Percentiles rank a stretch among this genome's conserved stretches.
Evolutionary conservation across 2,329 filamentous ascomycete species (phyloP).

Genomic region (Harringtonia lauricola): DNA sequence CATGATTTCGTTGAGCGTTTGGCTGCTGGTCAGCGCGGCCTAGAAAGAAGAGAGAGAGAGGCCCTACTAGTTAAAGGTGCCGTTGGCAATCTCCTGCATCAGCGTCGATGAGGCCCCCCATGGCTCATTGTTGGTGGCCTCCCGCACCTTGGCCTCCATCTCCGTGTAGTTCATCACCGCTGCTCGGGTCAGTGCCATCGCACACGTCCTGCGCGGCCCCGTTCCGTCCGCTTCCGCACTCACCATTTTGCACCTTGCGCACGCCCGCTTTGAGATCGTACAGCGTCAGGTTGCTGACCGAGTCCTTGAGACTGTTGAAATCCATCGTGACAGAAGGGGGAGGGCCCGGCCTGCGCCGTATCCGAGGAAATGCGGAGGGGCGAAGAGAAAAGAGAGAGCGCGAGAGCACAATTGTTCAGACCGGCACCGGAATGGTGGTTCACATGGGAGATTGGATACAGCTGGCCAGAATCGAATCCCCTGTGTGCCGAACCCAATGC

Average conservation of each 20-base stretch:
- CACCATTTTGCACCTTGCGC: slow-evolving; percentile 95
- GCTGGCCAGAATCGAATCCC: no score
- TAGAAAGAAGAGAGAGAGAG: neutral
- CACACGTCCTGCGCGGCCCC: neutral
- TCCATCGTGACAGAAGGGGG: slow-evolving; percentile 52
- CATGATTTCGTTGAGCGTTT: slow-evolving; percentile 98
- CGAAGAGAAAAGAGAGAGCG: neutral
- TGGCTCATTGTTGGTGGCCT: slow-evolving; percentile 98
- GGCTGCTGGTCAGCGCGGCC: slow-evolving; percentile 41
- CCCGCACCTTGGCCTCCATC: slow-evolving; percentile 57
- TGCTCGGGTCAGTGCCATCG: slow-evolving; percentile 22
- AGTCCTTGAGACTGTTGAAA: slow-evolving; percentile 71
- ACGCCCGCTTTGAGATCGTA: slow-evolving; percentile 95
- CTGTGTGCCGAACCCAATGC: no score
- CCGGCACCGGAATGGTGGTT: no score
- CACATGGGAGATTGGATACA: no score
- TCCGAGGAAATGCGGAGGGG: neutral
- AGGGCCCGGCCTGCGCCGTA: neutral
- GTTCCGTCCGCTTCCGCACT: slow-evolving; percentile 15
- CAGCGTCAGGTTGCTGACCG: slow-evolving; percentile 82
- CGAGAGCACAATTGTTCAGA: no score
- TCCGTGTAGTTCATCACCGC: slow-evolving; percentile 98
- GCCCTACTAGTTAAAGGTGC: slow-evolving; percentile 92
- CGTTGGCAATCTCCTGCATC: slow-evolving; percentile 98
- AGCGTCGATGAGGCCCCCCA: slow-evolving; percentile 78